Evolutionary conservation across 495 filamentous ascomycete species (phyloP).

Genomic region (Annulohypoxylon nitens): DNA sequence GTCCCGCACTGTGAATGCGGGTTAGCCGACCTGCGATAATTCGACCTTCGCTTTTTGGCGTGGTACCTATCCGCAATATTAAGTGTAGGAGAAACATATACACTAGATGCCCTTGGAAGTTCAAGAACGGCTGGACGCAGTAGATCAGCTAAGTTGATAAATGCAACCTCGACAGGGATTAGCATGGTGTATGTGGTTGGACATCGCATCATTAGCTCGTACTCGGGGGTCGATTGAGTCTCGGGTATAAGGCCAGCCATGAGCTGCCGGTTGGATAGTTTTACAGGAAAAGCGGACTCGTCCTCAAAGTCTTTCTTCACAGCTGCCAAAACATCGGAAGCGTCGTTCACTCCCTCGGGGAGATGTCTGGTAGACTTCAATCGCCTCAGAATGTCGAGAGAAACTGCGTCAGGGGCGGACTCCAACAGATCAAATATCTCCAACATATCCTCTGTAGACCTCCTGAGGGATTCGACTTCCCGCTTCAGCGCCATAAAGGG

Average conservation of each 20-base stretch:
- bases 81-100: constrained; percentile 19
- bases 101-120: not conserved
- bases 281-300: constrained; percentile 33
- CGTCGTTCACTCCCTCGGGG: constrained; percentile 34
- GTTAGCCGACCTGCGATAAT: constrained; percentile 17
- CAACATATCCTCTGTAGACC: constrained; percentile 36
- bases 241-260: constrained; percentile 42
- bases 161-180: constrained; percentile 36
- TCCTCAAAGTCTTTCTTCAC: constrained; percentile 40
- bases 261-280: constrained; percentile 40
- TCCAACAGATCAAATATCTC: constrained; percentile 41
- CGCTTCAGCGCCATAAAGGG: constrained; percentile 46
- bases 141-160: constrained; percentile 38
- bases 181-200: constrained; percentile 42
- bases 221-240: constrained; percentile 39
- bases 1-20: constrained; percentile 6
- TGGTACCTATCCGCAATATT: constrained; percentile 12
- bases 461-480: constrained; percentile 45
- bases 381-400: constrained; percentile 44
- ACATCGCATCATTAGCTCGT: constrained; percentile 47
- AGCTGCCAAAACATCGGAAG: constrained; percentile 34
- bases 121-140: constrained; percentile 33
- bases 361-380: constrained; percentile 35
- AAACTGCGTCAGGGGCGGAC: constrained; percentile 39
- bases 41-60: not conserved